Base-by-base conservation (phyloP, 2,329 filamentous ascomycete species). In the Nannizziopsis arthrosporioides region DNA sequence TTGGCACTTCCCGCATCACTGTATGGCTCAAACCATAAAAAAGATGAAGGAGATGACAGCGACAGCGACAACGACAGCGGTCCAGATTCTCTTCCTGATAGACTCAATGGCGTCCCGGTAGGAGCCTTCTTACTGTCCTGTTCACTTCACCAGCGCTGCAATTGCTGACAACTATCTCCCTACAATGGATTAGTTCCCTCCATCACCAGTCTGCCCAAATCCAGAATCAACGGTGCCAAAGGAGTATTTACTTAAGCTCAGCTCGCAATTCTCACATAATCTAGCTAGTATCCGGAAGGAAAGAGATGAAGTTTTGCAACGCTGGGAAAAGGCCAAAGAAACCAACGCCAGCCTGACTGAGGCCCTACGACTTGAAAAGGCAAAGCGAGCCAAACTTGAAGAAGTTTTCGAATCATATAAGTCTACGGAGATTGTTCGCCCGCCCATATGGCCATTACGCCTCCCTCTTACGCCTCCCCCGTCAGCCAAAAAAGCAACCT, bases 51-150 rank as follows among this genome's bases (percentile, higher is more conserved):
- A 10, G 27, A 30, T 27, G 22, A 27, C 22, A 12, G 10, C 18
- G 27, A 27, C 17, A n/a, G 10, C 22, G 37, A 22, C 11, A 47
- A 17, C 18, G 44, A 47, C 10, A 47, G 36, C 44, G 44, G 42
- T 42, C 12, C 42, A n/a, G 45, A 47, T 30, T 47, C 45, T 15
- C 31, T 41, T 12, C 45, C 45, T 30, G 17, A 42, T 30, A 30
- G 12, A n/a, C 38, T 31, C 32, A 42, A 30, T 12, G 38, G 38
- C 17, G 9, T 30, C 8, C 14, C 11, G 37, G 45, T 47, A 35
- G 34, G 44, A 15, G 35, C 14, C n/a, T 15, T 15, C 17, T 15
- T 14, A 37, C 7, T n/a, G 7, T 2, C 6, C 12, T 15, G 14
- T n/a, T 17, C 7, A 27, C 7, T 27, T 27, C 3, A 27, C 22